Conservation (phyloP, 306 rosid genomes). For the Carpinus fangiana region DNA sequence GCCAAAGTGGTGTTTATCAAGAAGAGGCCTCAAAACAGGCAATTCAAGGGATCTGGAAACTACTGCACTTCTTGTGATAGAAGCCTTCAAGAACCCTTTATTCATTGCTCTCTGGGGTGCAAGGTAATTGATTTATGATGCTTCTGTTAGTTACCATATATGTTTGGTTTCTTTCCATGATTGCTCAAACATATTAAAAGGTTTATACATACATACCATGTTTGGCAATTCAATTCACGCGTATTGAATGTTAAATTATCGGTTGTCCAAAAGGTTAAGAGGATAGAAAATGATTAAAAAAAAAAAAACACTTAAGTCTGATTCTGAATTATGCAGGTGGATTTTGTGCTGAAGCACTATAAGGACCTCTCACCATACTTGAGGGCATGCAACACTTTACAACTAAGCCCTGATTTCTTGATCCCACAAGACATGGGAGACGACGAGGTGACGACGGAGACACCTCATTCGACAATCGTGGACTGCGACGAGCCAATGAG, state of each 20-base stretch:
- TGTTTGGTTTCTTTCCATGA: neutral
- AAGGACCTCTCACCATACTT: slow-evolving; percentile 72
- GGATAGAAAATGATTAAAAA: too few species aligned
- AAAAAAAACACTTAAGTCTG: too few species aligned
- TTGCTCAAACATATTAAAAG: neutral
- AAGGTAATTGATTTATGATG: slow-evolving; percentile 55
- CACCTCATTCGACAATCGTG: slow-evolving; percentile 66
- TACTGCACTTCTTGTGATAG: slow-evolving; percentile 95
- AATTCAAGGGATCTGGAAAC: slow-evolving; percentile 95
- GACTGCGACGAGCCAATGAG: slow-evolving; percentile 78
- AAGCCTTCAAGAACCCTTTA: slow-evolving; percentile 91
- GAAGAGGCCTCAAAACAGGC: slow-evolving; percentile 94
- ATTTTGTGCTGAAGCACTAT: slow-evolving; percentile 69
- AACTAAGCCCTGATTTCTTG: slow-evolving; percentile 74
- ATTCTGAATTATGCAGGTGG: slow-evolving; percentile 52
- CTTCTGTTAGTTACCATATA: neutral
- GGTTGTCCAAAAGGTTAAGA: too few species aligned
- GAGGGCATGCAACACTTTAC: slow-evolving; percentile 64
- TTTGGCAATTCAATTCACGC: neutral
- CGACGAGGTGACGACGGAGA: slow-evolving; percentile 64
- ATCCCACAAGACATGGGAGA: slow-evolving; percentile 83
- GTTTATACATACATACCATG: too few species aligned
- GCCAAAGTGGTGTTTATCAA: slow-evolving; percentile 98
- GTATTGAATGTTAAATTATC: neutral
- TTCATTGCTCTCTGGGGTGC: slow-evolving; percentile 94